Evolutionary conservation across 23 red algal species (phyloP), one percentile per base, ranked within the genome.

Genomic region (Agarophyton chilense): DNA sequence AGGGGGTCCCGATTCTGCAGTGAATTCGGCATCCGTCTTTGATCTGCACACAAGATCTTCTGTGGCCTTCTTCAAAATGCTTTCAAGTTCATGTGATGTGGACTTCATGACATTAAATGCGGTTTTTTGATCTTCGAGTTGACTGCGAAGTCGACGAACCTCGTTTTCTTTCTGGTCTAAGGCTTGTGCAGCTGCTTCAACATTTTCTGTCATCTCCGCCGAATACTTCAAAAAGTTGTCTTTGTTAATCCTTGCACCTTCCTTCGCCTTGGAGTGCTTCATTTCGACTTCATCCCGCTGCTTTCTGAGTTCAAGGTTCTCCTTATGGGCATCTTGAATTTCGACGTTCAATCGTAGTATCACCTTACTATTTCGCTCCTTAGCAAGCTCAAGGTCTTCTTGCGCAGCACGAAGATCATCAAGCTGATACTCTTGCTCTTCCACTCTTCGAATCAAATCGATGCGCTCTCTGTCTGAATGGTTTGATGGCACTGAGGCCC

Each of bases 41-140:
- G 36, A 50, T 28, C 28, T 67, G 2, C 4, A 43, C 12, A 81
- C 49, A 25, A 60, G 57, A 21, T 55, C 76, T 9, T 82, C 75
- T 17, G 76, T 91, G 43, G 77, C 31, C 32, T 57, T 47, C 46
- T 82, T 52, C 39, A 91, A 25, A 39, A 63, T 39, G 36, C 67
- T 51, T 60, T 91, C 76, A 10, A 81, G 61, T 41, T 81, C 88
- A 43, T 71, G 52, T 19, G 53, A 56, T 44, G 44, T 89, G 35
- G 46, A 58, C n/a, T 61, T 66, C 85, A 89, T 31, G 10, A 49
- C 50, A 32, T 60, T 44, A n/a, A 64, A 73, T 2, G 67, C 68
- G 26, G 55, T 71, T 28, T 82, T 75, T 19, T 76, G 88, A 41
- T 82, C 77, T 45, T 91, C 88, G 46, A 89, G 52, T 54, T 89